Evolutionary conservation across 805 yeast genomes (phyloP).

Genomic region (Kazachstania kunashirensis): DNA sequence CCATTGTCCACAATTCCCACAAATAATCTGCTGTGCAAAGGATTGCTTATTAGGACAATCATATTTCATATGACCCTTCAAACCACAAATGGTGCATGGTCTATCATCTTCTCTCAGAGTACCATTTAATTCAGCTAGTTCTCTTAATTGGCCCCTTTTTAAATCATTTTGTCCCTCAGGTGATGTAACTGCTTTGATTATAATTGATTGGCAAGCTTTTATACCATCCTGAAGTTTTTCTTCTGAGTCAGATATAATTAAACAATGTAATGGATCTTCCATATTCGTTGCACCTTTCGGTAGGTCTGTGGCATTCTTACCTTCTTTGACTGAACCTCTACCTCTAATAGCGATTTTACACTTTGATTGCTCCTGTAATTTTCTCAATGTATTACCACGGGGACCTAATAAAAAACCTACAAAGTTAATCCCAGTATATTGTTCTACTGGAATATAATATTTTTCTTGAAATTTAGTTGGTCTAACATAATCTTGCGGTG

Average conservation of each 20-base stretch:
- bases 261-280: constrained; percentile 81
- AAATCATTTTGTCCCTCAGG: constrained; percentile 92
- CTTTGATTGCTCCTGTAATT: constrained; percentile 74
- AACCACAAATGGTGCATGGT: constrained; percentile 57
- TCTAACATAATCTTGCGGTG: constrained; percentile 69
- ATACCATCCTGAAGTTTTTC: constrained; percentile 70
- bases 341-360: constrained; percentile 90
- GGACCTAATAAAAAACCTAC: constrained; percentile 90
- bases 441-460: constrained; percentile 72
- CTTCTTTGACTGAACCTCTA: constrained; percentile 91
- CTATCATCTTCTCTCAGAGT: constrained; percentile 74
- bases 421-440: constrained; percentile 86
- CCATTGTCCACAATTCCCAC: constrained; percentile 66
- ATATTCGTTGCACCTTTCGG: constrained; percentile 43
- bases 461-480: constrained; percentile 72
- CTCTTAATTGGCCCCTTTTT: constrained; percentile 83
- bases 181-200: constrained; percentile 73
- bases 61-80: constrained; percentile 52
- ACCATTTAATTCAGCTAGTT: constrained; percentile 89
- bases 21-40: constrained; percentile 49
- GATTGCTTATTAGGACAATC: constrained; percentile 52
- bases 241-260: constrained; percentile 73
- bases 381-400: constrained; percentile 80
- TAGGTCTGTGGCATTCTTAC: constrained; percentile 46
- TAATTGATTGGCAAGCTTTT: constrained; percentile 59